Conservation (phyloP, 176 grass and related monocot genomes). For the Raddia guianensis region DNA sequence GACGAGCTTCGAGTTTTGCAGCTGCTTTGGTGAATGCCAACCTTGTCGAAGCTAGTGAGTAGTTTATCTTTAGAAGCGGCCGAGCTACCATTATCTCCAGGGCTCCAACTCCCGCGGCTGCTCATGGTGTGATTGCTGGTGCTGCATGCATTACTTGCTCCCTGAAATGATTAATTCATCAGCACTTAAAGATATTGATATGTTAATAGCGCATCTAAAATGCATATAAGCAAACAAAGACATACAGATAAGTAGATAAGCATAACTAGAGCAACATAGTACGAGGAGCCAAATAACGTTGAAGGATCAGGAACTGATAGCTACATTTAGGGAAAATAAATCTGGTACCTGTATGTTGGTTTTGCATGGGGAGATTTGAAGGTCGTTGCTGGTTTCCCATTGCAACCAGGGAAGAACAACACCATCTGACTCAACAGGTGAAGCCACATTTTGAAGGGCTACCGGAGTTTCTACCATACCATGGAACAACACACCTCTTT, state of each 20-base stretch:
- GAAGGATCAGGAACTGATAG: background rate
- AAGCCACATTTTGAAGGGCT: constrained; percentile 41
- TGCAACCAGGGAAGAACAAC: constrained; percentile 96
- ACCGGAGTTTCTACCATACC: constrained; percentile 51
- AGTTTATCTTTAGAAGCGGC: constrained; percentile 39
- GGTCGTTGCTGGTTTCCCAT: constrained; percentile 79
- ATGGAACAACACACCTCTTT: constrained; percentile 40
- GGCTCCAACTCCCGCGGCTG: constrained; percentile 80
- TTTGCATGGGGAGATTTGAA: constrained; percentile 67
- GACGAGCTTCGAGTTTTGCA: constrained; percentile 36
- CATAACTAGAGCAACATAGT: background rate
- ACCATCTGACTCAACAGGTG: constrained; percentile 63
- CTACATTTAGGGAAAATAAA: background rate
- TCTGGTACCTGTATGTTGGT: constrained; percentile 49
- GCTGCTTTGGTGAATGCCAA: constrained; percentile 24
- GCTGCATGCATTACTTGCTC: constrained; percentile 39
- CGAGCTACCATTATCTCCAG: constrained; percentile 47
- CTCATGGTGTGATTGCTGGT: constrained; percentile 45
- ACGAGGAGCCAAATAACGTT: background rate
- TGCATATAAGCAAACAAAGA: background rate
- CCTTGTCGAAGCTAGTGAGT: constrained; percentile 39
- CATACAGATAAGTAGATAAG: background rate
- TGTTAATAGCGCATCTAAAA: background rate
- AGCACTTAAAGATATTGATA: constrained; percentile 3
- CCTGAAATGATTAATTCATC: constrained; percentile 51